Evolutionary conservation across 2,329 filamentous ascomycete species (phyloP), one percentile per base, ranked within the genome.

Genomic region (Akanthomyces uredinophilus): DNA sequence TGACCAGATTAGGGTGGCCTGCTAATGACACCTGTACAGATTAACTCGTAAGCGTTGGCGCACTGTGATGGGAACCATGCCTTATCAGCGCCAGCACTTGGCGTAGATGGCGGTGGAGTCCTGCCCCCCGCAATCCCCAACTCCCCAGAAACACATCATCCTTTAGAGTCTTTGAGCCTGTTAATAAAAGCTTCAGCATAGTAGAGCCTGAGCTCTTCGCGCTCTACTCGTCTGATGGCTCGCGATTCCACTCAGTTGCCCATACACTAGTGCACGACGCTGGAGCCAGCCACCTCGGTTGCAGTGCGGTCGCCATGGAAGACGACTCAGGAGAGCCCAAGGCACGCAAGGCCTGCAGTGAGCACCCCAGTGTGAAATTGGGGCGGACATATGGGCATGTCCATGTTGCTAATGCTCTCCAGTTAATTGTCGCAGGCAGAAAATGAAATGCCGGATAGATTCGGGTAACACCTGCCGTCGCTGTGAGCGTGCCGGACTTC

Each of bases 371-470:
- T 27, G n/a, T 37, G 22, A 37, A 20, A 53, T 62, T 62, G 50
- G 5, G 0, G 49, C 46, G 41, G n/a, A 29, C 16, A 22, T 29
- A 10, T 16, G 35, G 2, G 20, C n/a, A 35, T n/a, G 22, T 32
- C 56, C 49, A n/a, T 41, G n/a, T 39, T 55, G 44, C 58, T 60
- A 24, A 43, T 16, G 8, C 2, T 16, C 22, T 16, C 44, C 35
- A 71, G 69, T 72, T 35, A 69, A 70, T 32, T 71, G 70, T 60
- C 66, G 68, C 29, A 66, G 65, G 27, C 70, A 71, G 59, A 72
- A 75, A 68, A 75, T 76, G 73, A 75, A 73, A 66, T 76, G 74
- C 63, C 69, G 71, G 46, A 70, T 75, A 22, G 73, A 75, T 18
- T 66, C 68, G 7, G 71, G 72, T 27, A 67, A 69, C 18, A 69